phyloP scores from a whole-genome alignment of 495 filamentous ascomycete species.

The Elasticomyces elasticus region DNA sequence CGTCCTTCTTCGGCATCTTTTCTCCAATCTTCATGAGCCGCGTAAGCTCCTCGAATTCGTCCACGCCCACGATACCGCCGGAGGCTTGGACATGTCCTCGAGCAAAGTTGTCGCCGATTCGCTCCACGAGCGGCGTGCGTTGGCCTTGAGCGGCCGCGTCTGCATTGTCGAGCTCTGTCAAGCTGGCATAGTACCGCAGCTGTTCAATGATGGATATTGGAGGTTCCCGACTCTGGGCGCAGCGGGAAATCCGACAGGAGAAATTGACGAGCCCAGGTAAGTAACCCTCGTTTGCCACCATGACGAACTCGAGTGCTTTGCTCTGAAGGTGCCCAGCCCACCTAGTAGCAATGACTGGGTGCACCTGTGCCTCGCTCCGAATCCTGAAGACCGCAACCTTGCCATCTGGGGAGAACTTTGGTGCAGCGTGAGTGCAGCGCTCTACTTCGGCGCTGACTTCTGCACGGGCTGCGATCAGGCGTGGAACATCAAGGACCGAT shows the following conservation, averaged over 20 bases:
- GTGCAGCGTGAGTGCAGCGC: conserved; percentile 43
- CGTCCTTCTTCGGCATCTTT: conserved; percentile 29
- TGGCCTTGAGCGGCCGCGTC: conserved; percentile 17
- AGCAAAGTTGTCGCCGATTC: conserved; percentile 47
- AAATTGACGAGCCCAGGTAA: conserved; percentile 47
- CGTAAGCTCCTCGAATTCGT: conserved; percentile 50
- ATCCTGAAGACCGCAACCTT: conserved; percentile 49
- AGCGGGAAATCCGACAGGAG: conserved; percentile 45
- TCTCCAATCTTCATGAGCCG: conserved; percentile 42
- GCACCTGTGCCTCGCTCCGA: conserved; percentile 43
- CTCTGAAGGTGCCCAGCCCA: conserved; percentile 46
- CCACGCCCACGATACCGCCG: conserved; percentile 44
- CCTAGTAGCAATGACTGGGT: conserved; percentile 49
- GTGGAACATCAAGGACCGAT: conserved; percentile 37
- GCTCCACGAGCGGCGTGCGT: conserved; percentile 32
- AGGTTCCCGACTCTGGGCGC: conserved; percentile 35
- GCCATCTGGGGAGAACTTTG: conserved; percentile 47
- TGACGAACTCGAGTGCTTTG: conserved; percentile 43
- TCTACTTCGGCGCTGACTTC: conserved; percentile 48
- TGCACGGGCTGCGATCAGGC: conserved; percentile 36
- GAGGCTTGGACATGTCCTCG: conserved; percentile 50
- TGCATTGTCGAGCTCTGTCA: not conserved
- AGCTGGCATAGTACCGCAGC: conserved; percentile 36
- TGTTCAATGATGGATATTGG: conserved; percentile 47
- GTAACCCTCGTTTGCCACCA: conserved; percentile 52